phyloP scores from a whole-genome alignment of 2,329 filamentous ascomycete genomes.

The Xylariaceae sp. region DNA sequence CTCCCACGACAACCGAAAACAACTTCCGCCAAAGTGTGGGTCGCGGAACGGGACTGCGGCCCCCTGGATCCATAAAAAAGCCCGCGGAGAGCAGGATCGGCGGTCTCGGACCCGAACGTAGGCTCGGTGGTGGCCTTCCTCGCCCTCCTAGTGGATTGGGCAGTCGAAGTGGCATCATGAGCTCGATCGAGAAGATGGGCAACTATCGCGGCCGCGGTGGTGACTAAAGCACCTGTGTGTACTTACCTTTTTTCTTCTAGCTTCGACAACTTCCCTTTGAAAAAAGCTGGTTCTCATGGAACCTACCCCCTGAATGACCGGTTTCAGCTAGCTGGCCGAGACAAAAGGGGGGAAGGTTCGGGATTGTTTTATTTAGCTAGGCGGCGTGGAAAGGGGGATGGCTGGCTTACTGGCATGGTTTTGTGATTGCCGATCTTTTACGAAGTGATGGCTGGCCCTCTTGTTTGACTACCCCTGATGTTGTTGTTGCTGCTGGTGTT shows the following conservation, averaged over 20 bases:
- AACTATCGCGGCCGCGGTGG: constrained; percentile 46
- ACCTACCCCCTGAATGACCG: background rate
- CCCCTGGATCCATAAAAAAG: constrained; percentile 47
- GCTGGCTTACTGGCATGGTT: constrained; percentile 3
- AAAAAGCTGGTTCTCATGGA: background rate
- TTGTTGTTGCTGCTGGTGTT: too few relatives aligned
- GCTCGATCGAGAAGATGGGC: constrained; percentile 84
- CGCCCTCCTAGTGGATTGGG: constrained; percentile 46
- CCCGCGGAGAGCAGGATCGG: constrained; percentile 45
- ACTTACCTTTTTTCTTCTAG: background rate
- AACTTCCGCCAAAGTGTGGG: constrained; percentile 50
- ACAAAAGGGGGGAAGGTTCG: background rate
- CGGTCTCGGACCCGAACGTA: constrained; percentile 41
- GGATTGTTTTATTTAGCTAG: background rate
- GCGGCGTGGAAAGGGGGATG: constrained; percentile 2
- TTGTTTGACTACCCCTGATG: constrained; percentile 1
- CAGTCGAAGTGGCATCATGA: constrained; percentile 68
- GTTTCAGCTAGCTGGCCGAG: background rate
- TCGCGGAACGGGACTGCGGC: constrained; percentile 54
- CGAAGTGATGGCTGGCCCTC: constrained; percentile 1
- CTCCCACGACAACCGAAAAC: constrained; percentile 28
- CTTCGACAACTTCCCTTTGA: constrained; percentile 1
- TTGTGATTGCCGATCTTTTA: constrained; percentile 5
- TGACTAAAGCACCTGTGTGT: constrained; percentile 1
- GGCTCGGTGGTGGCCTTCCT: constrained; percentile 42